Conservation (phyloP, 768 basidiomycete genomes). For the Amanita rubescens region DNA sequence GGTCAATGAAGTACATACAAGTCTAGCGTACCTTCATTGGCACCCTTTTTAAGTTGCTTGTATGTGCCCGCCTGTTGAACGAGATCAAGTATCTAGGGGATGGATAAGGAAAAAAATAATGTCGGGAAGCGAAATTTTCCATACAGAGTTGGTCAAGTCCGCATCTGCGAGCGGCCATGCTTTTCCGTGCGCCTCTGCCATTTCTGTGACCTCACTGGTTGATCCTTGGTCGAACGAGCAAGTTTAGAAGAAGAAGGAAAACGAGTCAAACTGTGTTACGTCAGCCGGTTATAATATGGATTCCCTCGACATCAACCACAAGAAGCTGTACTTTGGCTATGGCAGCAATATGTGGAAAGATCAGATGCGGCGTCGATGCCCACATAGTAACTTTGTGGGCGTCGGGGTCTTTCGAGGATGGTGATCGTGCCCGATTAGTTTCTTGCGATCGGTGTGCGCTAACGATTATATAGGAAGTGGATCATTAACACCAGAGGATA, state of each 20-base stretch:
- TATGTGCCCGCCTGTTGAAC: constrained; percentile 95
- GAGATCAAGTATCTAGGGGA: constrained; percentile 79
- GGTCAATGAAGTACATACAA: neutral
- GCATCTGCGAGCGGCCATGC: constrained; percentile 88
- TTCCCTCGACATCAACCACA: too few species aligned
- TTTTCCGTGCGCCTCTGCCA: constrained; percentile 67
- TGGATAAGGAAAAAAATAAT: neutral
- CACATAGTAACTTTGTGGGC: constrained; percentile 33
- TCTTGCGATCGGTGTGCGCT: neutral
- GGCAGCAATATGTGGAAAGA: constrained; percentile 45
- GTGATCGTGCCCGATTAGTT: constrained; percentile 19
- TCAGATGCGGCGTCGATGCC: constrained; percentile 42
- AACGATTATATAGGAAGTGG: constrained; percentile 33
- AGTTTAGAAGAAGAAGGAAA: too few species aligned
- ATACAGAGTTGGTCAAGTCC: constrained; percentile 82
- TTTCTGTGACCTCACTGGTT: constrained; percentile 74
- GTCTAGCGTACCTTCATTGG: constrained; percentile 79
- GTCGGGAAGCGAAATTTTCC: constrained; percentile 17
- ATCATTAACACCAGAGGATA: constrained; percentile 38
- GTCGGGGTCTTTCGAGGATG: constrained; percentile 33
- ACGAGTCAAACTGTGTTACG: too few species aligned
- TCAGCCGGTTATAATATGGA: too few species aligned
- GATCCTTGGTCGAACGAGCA: constrained; percentile 73
- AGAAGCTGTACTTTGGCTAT: constrained; percentile 38
- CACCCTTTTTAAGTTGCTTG: constrained; percentile 98